A percentile compares a stretch with the other conserved stretches of the same genome.
Conservation (phyloP, 2,329 filamentous ascomycete genomes). For the Ophiostoma piceae region DNA sequence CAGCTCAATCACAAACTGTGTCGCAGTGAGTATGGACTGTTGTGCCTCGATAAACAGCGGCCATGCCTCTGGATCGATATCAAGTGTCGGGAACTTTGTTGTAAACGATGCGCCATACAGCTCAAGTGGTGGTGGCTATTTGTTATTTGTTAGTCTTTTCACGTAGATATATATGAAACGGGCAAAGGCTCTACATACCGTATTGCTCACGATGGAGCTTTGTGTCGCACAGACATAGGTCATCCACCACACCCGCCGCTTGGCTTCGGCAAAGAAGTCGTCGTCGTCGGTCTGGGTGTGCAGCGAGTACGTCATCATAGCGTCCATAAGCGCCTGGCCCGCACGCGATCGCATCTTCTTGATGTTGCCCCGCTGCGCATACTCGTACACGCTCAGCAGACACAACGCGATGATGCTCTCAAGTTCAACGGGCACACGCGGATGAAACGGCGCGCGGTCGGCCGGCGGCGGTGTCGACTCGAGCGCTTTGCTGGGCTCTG, state of each 20-base stretch:
- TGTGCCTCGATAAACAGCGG: slow-evolving; percentile 43
- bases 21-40: slow-evolving; percentile 44
- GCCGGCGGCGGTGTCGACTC: slow-evolving; percentile 29
- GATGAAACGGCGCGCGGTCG: slow-evolving; percentile 41
- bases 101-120: slow-evolving; percentile 38
- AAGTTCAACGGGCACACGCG: slow-evolving; percentile 41
- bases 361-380: slow-evolving; percentile 49
- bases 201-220: slow-evolving; percentile 47
- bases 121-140: slow-evolving; percentile 26
- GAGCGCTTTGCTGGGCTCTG: slow-evolving; percentile 43
- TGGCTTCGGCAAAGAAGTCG: slow-evolving; percentile 42
- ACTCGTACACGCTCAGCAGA: slow-evolving; percentile 48
- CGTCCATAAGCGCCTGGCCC: slow-evolving; percentile 43
- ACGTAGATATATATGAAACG: not conserved
- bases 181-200: slow-evolving; percentile 32
- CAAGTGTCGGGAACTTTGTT: slow-evolving; percentile 40
- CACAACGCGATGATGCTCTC: slow-evolving; percentile 46
- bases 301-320: slow-evolving; percentile 44
- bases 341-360: slow-evolving; percentile 48
- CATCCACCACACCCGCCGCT: slow-evolving; percentile 50
- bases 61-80: slow-evolving; percentile 43
- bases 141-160: not conserved
- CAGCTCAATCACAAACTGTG: slow-evolving; percentile 45
- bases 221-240: slow-evolving; percentile 50
- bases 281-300: slow-evolving; percentile 40